Evolutionary conservation across 164 flowering plant species (phyloP).

Genomic region (Nymphaea thermarum): DNA sequence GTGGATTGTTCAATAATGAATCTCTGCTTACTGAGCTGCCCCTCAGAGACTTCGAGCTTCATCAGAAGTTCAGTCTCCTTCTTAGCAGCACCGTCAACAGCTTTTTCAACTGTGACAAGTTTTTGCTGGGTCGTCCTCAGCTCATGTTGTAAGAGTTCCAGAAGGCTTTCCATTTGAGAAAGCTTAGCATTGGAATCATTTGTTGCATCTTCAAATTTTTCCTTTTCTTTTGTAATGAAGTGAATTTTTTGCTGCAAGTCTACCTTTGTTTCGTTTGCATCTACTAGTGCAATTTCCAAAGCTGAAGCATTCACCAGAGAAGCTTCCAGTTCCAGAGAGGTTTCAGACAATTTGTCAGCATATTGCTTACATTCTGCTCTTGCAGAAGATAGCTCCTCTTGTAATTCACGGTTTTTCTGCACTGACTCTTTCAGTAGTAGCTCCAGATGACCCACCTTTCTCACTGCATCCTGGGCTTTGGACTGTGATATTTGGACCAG

Average conservation of each 20-base stretch:
- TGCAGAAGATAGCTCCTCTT: conserved; percentile 46
- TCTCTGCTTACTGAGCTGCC: conserved; percentile 36
- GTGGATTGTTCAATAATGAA: conserved; percentile 35
- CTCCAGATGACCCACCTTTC: conserved; percentile 58
- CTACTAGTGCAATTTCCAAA: conserved; percentile 50
- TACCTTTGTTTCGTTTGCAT: conserved; percentile 49
- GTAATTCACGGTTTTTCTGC: conserved; percentile 60
- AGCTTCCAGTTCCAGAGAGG: conserved; percentile 45
- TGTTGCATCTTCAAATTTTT: conserved; percentile 31
- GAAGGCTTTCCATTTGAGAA: conserved; percentile 44
- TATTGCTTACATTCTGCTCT: conserved; percentile 39
- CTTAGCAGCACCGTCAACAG: conserved; percentile 33
- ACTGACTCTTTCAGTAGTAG: conserved; percentile 52
- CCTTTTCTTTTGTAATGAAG: conserved; percentile 31
- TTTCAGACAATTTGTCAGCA: conserved; percentile 39
- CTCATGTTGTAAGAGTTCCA: conserved; percentile 42
- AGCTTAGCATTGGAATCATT: conserved; percentile 34
- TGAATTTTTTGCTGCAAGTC: conserved; percentile 39
- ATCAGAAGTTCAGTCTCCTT: conserved; percentile 46
- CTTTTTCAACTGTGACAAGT: conserved; percentile 39
- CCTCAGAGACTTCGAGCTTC: conserved; percentile 60
- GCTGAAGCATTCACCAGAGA: conserved; percentile 36
- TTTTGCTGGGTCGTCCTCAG: conserved; percentile 35
- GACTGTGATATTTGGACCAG: conserved; percentile 49
- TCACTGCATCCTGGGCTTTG: conserved; percentile 51